Evolutionary conservation across 768 basidiomycete species (phyloP).

Genomic region (Hirschioporus abietinus): DNA sequence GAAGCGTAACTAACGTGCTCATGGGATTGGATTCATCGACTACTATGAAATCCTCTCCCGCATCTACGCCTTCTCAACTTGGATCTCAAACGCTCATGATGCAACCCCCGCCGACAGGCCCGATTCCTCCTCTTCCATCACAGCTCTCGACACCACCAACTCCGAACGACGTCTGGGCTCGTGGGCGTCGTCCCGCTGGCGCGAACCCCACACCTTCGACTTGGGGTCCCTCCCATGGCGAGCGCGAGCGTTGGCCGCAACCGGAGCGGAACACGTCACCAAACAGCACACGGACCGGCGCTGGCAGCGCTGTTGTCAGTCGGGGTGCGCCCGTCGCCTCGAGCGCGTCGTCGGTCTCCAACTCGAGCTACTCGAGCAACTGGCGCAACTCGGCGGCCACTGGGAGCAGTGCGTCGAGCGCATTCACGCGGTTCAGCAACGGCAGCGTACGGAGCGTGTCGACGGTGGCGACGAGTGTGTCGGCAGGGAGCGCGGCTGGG

Average conservation of each 20-base stretch:
- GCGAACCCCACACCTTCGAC: constrained; percentile 17
- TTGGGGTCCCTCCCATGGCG: background rate
- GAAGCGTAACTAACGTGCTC: constrained; percentile 70
- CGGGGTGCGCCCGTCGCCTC: constrained; percentile 22
- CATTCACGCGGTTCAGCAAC: constrained; percentile 79
- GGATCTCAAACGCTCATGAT: constrained; percentile 9
- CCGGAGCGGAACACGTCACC: constrained; percentile 52
- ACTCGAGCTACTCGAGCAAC: constrained; percentile 60
- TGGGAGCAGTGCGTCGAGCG: constrained; percentile 60
- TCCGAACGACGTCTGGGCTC: background rate
- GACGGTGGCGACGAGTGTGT: constrained; percentile 77
- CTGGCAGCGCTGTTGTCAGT: constrained; percentile 2
- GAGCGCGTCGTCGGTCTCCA: constrained; percentile 47
- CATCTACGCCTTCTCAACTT: constrained; percentile 8
- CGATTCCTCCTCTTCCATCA: background rate
- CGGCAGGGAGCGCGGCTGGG: constrained; percentile 60
- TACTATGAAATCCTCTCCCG: constrained; percentile 7
- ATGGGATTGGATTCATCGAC: constrained; percentile 58
- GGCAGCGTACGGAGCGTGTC: constrained; percentile 60
- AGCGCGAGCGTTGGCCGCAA: constrained; percentile 26
- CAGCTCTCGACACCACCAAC: background rate
- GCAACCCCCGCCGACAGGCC: background rate
- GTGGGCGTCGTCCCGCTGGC: constrained; percentile 9
- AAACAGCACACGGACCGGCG: constrained; percentile 50
- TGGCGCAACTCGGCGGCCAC: constrained; percentile 77